Percentiles rank a stretch among this genome's conserved stretches.
phyloP scores from a whole-genome alignment of 352 stramenopile genomes.

The Discostella stelligera region DNA sequence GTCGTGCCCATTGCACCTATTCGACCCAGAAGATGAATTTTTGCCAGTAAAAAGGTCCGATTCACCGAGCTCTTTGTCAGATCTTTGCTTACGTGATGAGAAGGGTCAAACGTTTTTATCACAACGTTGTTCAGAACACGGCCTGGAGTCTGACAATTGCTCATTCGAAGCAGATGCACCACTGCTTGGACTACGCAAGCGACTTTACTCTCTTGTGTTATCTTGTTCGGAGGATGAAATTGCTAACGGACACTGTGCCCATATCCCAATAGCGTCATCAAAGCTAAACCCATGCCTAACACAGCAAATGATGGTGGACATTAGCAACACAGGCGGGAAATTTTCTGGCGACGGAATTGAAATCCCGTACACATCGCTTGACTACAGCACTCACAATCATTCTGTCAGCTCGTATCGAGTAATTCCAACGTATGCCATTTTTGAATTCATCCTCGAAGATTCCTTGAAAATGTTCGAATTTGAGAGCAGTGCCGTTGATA shows the following conservation, averaged over 20 bases:
- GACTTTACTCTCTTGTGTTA: conserved; percentile 60
- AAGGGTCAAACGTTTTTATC: conserved; percentile 42
- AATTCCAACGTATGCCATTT: conserved; percentile 43
- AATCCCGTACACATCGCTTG: conserved; percentile 56
- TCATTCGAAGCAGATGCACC: conserved; percentile 32
- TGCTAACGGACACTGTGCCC: conserved; percentile 27
- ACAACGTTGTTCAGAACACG: conserved; percentile 40
- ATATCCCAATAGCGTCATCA: conserved; percentile 36
- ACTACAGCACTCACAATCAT: conserved; percentile 1
- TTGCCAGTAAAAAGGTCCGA: conserved; percentile 18
- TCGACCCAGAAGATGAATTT: conserved; percentile 16
- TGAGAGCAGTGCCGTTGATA: conserved; percentile 40
- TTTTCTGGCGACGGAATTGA: conserved; percentile 72
- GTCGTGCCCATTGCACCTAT: conserved; percentile 45
- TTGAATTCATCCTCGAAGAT: conserved; percentile 41
- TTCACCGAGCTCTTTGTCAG: background rate
- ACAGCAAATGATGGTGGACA: conserved; percentile 67
- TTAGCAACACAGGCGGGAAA: conserved; percentile 71
- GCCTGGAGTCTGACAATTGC: conserved; percentile 34
- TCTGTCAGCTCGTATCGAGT: conserved; percentile 15
- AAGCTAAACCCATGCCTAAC: conserved; percentile 83
- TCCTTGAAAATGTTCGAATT: conserved; percentile 23
- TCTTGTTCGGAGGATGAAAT: conserved; percentile 67
- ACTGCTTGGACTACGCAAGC: conserved; percentile 36
- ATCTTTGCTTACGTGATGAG: conserved; percentile 49